A percentile compares a stretch with the other conserved stretches of the same genome.
phyloP scores from a whole-genome alignment of 2,329 filamentous ascomycete genomes.

The Colletotrichum gloeosporioides region DNA sequence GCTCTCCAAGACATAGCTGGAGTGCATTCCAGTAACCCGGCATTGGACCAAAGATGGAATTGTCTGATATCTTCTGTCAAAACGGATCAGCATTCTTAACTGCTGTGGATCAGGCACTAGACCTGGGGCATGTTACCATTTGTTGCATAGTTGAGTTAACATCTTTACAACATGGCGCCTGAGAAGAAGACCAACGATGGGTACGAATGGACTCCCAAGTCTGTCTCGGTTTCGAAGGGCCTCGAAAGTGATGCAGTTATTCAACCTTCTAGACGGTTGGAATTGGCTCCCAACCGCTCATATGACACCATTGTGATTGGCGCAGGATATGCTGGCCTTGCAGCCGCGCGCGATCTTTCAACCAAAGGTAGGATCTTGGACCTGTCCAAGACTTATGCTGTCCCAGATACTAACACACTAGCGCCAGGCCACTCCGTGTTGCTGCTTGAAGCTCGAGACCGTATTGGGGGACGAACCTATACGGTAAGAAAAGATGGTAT shows the following conservation, averaged over 20 bases:
- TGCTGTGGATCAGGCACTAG: neutral
- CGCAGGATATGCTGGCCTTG: conserved; percentile 26
- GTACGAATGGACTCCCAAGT: neutral
- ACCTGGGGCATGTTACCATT: neutral
- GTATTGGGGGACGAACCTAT: conserved; percentile 47
- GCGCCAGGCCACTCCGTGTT: conserved; percentile 29
- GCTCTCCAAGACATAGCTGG: neutral
- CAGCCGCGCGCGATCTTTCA: conserved; percentile 23
- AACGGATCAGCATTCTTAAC: neutral
- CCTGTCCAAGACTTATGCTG: neutral
- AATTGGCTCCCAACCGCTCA: neutral
- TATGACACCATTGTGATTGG: conserved; percentile 25
- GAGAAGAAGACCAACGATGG: neutral
- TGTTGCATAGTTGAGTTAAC: neutral
- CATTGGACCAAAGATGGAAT: neutral
- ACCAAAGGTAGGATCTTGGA: neutral
- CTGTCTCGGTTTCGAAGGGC: neutral
- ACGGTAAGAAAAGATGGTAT: conserved; percentile 36
- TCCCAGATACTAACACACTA: neutral
- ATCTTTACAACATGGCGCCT: neutral
- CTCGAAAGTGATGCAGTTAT: neutral
- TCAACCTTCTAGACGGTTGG: neutral
- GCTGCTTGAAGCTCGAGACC: conserved; percentile 44
- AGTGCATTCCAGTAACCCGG: neutral
- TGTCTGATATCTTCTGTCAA: neutral